Percentiles rank a stretch among this genome's conserved stretches.
Evolutionary conservation across 306 rosid species (phyloP).

Genomic region (Medicago lupulina): DNA sequence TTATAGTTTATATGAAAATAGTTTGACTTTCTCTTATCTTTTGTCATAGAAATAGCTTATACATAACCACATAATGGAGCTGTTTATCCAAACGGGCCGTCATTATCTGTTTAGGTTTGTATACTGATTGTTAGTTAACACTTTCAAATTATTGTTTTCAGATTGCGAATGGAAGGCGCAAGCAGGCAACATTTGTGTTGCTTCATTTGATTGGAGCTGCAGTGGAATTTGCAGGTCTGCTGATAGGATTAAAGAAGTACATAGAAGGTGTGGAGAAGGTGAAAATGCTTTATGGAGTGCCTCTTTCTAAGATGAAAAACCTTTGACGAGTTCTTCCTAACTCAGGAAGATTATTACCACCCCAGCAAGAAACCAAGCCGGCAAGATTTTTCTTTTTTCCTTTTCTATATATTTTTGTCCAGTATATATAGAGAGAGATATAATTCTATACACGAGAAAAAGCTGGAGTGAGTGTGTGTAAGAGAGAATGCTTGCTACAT

Average conservation of each 20-base stretch:
- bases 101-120: no score
- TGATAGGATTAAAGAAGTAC: slow-evolving; percentile 94
- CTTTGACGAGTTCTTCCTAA: slow-evolving; percentile 58
- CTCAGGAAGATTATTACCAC: slow-evolving; percentile 63
- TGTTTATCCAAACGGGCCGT: neutral
- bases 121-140: neutral
- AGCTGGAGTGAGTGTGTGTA: slow-evolving; percentile 35
- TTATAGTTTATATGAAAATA: neutral
- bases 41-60: neutral
- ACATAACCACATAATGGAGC: neutral
- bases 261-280: slow-evolving; percentile 93
- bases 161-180: slow-evolving; percentile 99
- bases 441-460: slow-evolving; percentile 47
- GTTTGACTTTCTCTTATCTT: neutral
- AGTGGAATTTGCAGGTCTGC: slow-evolving; percentile 98
- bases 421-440: slow-evolving; percentile 49
- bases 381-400: slow-evolving; percentile 32
- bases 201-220: slow-evolving; percentile 97
- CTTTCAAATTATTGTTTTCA: slow-evolving; percentile 50
- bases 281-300: slow-evolving; percentile 93
- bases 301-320: slow-evolving; percentile 57
- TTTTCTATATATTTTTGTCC: slow-evolving; percentile 44
- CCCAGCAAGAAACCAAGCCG: slow-evolving; percentile 39
- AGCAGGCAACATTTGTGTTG: slow-evolving; percentile 98
- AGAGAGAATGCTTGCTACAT: slow-evolving; percentile 49